Conservation (phyloP, 2,329 filamentous ascomycete genomes). For the Aspergillus eucalypticola region DNA sequence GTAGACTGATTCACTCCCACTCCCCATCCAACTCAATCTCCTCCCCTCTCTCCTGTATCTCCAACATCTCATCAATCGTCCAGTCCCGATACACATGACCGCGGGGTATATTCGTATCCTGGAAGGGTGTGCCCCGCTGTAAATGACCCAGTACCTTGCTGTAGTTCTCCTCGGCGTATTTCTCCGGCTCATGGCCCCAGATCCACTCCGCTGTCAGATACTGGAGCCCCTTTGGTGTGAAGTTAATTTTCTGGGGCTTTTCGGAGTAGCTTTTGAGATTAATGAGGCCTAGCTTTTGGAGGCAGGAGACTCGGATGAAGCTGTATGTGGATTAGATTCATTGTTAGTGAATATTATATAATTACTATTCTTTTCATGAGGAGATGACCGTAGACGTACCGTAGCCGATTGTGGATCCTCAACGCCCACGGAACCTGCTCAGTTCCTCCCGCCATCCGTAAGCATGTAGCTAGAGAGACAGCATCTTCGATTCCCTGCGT, state of each 20-base stretch:
- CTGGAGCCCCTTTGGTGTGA: not conserved
- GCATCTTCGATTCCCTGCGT: conserved; percentile 15
- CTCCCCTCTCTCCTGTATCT: conserved; percentile 38
- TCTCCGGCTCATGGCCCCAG: conserved; percentile 15
- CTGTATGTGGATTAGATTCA: conserved; percentile 24
- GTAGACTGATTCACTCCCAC: conserved; percentile 1
- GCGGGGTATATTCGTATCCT: conserved; percentile 48
- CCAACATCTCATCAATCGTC: conserved; percentile 46
- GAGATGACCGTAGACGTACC: conserved; percentile 37
- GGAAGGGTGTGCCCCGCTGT: conserved; percentile 41
- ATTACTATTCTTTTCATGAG: conserved; percentile 30
- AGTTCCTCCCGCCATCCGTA: conserved; percentile 44
- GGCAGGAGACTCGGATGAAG: not conserved
- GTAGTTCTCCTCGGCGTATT: conserved; percentile 18
- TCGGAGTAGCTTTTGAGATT: not conserved
- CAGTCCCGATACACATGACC: conserved; percentile 45
- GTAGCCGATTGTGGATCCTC: conserved; percentile 20
- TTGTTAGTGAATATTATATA: conserved; percentile 52
- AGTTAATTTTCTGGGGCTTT: not conserved
- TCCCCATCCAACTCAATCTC: conserved; percentile 17
- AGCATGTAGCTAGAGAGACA: conserved; percentile 33
- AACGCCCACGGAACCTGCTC: conserved; percentile 32
- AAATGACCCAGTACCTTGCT: conserved; percentile 8
- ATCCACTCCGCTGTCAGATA: conserved; percentile 10
- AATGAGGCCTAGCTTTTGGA: not conserved